Evolutionary conservation across 257 asterid genomes (phyloP).

Genomic region (Rhazya stricta): DNA sequence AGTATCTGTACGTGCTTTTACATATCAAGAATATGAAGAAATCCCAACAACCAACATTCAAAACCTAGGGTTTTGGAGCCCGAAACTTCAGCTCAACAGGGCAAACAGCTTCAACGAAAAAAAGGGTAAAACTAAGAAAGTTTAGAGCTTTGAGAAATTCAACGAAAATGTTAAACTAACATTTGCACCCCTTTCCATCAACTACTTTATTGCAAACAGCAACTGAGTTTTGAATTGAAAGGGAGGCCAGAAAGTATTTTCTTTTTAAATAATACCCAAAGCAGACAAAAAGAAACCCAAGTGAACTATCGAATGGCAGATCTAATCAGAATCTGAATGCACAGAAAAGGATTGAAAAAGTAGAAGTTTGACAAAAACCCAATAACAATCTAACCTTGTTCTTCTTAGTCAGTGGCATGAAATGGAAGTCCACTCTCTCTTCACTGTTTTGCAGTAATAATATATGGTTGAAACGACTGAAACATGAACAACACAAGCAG

Average conservation of each 20-base stretch:
- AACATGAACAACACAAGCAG: neutral
- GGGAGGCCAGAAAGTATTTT: neutral
- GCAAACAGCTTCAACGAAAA: neutral
- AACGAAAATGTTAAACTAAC: neutral
- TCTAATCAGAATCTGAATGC: constrained; percentile 15
- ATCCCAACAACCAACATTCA: neutral
- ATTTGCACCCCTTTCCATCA: neutral
- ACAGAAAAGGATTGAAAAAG: neutral
- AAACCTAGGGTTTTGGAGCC: neutral
- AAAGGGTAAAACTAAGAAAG: neutral
- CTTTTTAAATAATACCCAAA: neutral
- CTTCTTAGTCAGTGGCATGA: neutral
- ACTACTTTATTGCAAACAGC: neutral
- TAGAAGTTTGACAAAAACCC: neutral
- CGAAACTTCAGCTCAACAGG: neutral
- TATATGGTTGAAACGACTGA: neutral
- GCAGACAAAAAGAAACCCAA: neutral
- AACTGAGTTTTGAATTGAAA: neutral
- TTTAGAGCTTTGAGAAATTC: neutral
- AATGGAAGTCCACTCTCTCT: neutral
- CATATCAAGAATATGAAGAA: neutral
- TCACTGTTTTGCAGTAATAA: neutral
- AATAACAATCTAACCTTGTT: neutral
- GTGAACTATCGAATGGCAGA: neutral
- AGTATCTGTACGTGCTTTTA: neutral